Conservation (phyloP, 345 rosid species). For the Raphanus raphanistrum region DNA sequence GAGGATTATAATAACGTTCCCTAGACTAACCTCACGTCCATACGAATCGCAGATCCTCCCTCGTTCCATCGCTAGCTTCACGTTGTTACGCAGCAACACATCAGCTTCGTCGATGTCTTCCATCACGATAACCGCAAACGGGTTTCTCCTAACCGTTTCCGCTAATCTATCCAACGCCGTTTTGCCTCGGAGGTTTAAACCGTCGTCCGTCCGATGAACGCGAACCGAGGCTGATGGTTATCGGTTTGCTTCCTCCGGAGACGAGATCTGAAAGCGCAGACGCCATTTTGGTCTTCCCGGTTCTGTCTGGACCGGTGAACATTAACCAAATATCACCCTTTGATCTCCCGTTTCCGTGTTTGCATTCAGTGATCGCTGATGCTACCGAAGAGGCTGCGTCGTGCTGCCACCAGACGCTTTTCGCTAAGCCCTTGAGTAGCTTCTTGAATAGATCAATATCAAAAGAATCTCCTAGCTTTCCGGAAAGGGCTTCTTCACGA, state of each 20-base stretch:
- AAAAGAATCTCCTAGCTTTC: slow-evolving; percentile 42
- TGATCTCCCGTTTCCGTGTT: slow-evolving; percentile 57
- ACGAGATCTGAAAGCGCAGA: slow-evolving; percentile 65
- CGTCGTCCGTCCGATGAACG: slow-evolving; percentile 54
- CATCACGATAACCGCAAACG: slow-evolving; percentile 74
- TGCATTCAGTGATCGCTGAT: slow-evolving; percentile 66
- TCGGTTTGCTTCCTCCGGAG: slow-evolving; percentile 56
- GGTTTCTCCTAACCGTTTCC: slow-evolving; percentile 81
- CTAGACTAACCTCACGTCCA: slow-evolving; percentile 92
- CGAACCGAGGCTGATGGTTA: slow-evolving; percentile 63
- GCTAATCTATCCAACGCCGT: slow-evolving; percentile 74
- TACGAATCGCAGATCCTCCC: slow-evolving; percentile 87
- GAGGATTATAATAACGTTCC: slow-evolving; percentile 81
- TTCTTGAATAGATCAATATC: slow-evolving; percentile 76
- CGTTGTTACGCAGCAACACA: slow-evolving; percentile 60
- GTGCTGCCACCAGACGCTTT: slow-evolving; percentile 91
- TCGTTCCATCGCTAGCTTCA: slow-evolving; percentile 85
- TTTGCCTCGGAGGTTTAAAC: slow-evolving; percentile 68
- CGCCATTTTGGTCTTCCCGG: slow-evolving; percentile 92
- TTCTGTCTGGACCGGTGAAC: slow-evolving; percentile 81
- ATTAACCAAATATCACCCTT: slow-evolving; percentile 83
- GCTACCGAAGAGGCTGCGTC: slow-evolving; percentile 91
- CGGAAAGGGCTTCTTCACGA: slow-evolving; percentile 42
- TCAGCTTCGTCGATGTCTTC: slow-evolving; percentile 93
- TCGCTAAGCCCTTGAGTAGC: slow-evolving; percentile 72